Percentiles rank a stretch among this genome's conserved stretches.
These are phyloP conservation scores for Oemleria cerasiformis DNA, from an alignment of 306 rosid species.

Conservation along the genomic window DNA sequence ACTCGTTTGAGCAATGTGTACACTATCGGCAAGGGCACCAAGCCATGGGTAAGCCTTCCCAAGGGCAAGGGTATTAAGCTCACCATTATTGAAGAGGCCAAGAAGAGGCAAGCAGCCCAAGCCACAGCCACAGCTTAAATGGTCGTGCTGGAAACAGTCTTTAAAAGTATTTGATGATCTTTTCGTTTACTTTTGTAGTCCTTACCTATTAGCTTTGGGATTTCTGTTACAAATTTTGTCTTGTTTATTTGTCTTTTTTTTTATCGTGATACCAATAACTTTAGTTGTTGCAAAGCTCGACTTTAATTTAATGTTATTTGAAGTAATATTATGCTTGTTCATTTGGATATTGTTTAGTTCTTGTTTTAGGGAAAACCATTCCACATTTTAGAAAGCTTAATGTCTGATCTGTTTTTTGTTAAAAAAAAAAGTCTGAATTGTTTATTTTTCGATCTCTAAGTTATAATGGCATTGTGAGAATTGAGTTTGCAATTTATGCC, in stretches of 20 bases:
- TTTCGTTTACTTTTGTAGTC: not conserved
- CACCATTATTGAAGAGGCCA: slow-evolving; percentile 73
- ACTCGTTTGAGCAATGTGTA: slow-evolving; percentile 69
- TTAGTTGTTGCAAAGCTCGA: not conserved
- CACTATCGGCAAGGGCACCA: slow-evolving; percentile 66
- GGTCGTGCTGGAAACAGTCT: slow-evolving; percentile 5
- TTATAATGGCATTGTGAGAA: no score
- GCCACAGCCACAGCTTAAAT: slow-evolving; percentile 48
- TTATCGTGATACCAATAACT: not conserved
- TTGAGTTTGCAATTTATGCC: no score
- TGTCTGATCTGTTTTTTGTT: no score
- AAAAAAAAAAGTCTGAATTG: no score
- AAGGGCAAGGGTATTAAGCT: slow-evolving; percentile 91
- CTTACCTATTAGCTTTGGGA: not conserved
- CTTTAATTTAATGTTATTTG: not conserved
- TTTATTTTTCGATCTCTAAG: no score
- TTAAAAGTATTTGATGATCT: not conserved
- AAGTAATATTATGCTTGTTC: not conserved
- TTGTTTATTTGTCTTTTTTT: not conserved
- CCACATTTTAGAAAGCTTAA: no score
- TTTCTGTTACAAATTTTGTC: slow-evolving; percentile 7
- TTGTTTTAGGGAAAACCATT: not conserved
- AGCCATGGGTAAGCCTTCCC: slow-evolving; percentile 78
- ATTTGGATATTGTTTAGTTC: not conserved
- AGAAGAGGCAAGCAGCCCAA: slow-evolving; percentile 69